Evolutionary conservation across 2,329 filamentous ascomycete species (phyloP).

Genomic region (Xylariaceae sp.): DNA sequence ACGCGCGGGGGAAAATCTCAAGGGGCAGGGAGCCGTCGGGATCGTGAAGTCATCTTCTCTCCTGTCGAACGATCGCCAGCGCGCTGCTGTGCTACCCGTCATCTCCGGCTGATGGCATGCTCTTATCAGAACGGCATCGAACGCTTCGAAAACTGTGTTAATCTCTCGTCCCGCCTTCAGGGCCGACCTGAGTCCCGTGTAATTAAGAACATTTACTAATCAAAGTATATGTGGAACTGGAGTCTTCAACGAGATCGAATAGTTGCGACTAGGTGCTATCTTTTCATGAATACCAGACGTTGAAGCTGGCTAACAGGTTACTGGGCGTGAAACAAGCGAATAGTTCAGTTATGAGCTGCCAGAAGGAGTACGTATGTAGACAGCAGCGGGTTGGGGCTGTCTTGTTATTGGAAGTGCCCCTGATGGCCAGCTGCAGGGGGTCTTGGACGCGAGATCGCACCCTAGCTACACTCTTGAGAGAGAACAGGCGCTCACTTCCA

Average conservation of each 20-base stretch:
- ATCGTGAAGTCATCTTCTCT: slow-evolving; percentile 26
- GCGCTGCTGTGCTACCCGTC: slow-evolving; percentile 21
- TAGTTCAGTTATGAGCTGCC: not conserved
- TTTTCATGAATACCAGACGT: not conserved
- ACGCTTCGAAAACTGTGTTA: slow-evolving; percentile 18
- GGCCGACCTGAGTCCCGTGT: slow-evolving; percentile 17
- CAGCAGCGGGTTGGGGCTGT: too few species aligned
- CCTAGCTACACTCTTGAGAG: too few species aligned
- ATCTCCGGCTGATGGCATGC: slow-evolving; percentile 8
- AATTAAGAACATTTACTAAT: slow-evolving; percentile 25
- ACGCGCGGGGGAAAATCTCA: slow-evolving; percentile 10
- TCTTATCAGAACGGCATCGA: slow-evolving; percentile 18
- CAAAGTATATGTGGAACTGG: slow-evolving; percentile 10
- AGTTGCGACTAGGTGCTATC: slow-evolving; percentile 11
- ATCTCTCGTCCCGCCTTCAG: slow-evolving; percentile 18
- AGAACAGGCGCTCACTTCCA: too few species aligned
- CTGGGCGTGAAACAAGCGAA: not conserved
- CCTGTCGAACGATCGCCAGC: slow-evolving; percentile 16
- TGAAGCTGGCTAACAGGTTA: slow-evolving; percentile 1
- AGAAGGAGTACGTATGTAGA: not conserved
- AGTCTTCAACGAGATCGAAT: slow-evolving; percentile 20
- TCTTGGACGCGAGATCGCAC: too few species aligned
- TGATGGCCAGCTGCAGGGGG: too few species aligned
- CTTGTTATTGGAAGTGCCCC: too few species aligned
- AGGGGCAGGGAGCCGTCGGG: slow-evolving; percentile 12